These are phyloP conservation scores for Pseudevernia furfuracea DNA, from an alignment of 495 filamentous ascomycete genomes.

Conservation along the genomic window DNA sequence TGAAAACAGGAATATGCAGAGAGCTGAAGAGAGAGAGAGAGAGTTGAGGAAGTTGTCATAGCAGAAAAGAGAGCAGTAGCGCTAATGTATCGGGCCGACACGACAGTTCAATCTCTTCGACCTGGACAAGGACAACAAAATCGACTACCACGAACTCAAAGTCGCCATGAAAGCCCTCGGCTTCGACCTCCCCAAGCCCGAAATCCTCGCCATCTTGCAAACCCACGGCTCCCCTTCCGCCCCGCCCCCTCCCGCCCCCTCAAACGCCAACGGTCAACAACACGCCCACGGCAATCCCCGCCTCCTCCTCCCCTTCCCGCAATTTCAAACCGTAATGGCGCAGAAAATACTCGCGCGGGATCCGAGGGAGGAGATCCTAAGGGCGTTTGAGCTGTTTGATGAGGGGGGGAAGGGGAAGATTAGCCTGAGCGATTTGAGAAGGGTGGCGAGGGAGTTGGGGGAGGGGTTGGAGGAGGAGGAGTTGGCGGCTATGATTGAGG, in stretches of 20 bases:
- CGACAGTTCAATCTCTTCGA: conserved; percentile 88
- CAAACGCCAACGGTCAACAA: not conserved
- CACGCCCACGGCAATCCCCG: conserved; percentile 35
- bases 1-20: not conserved
- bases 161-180: conserved; percentile 95
- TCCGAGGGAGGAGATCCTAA: conserved; percentile 81
- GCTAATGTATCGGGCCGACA: not conserved
- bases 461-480: conserved; percentile 90
- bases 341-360: conserved; percentile 71
- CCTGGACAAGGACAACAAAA: conserved; percentile 85
- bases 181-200: conserved; percentile 79
- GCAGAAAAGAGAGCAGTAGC: too few species aligned
- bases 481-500: conserved; percentile 91
- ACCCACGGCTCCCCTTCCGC: conserved; percentile 57
- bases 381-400: conserved; percentile 88
- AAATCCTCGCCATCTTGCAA: conserved; percentile 68
- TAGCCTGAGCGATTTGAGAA: conserved; percentile 71
- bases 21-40: not conserved
- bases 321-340: conserved; percentile 74
- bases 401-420: conserved; percentile 75
- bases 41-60: not conserved
- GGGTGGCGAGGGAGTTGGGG: conserved; percentile 84
- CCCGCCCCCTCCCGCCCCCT: not conserved
- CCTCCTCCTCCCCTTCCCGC: conserved; percentile 61
- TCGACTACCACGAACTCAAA: conserved; percentile 97